Evolutionary conservation across 2,329 filamentous ascomycete species (phyloP), one percentile per base, ranked within the genome.

Genomic region (Arthrobotrys conoides): DNA sequence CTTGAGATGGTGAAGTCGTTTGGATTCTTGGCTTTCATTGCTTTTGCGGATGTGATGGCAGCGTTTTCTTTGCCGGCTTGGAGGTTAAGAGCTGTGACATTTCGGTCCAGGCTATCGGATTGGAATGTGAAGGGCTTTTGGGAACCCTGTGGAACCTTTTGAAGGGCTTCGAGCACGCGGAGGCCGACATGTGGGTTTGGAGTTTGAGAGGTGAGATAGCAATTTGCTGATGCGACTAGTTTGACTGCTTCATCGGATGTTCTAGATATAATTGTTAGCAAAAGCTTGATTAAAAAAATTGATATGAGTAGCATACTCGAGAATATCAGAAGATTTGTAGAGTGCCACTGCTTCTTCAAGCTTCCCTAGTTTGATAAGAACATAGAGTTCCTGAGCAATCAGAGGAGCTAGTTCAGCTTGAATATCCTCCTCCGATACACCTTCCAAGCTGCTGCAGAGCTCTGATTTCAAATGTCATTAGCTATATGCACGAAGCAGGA

Each of bases 81-180:
- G 9, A 95, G 86, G 79, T 90, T 89, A 38, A 92, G 85, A 30
- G 90, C 86, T 78, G 91, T 88, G 80, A 86, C 86, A 84, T 95
- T 93, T 76, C 89, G 88, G 64, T 86, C 85, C 51, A 93, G 83
- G 64, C 88, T 87, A 72, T 86, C 88, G 63, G 86, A 87, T 83
- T 96, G 93, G 83, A 91, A 91, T n/a, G 87, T 85, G 83, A 96
- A 96, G 1, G 92, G 88, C 79, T 88, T 90, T 81, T 92, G 90
- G 22, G 88, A 55, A 6, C 75, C 68, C 20, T 64, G 63, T n/a
- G 67, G 75, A 10, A 6, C 53, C 27, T 72, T 71, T 24, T 69
- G 27, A 8, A 78, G n/a, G 24, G 87, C 86, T 51, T 89, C 87
- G 69, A 91, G 86, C 44, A 90, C 84, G 57, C 91, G 88, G 82